Base-by-base conservation (phyloP, 495 filamentous ascomycete genomes). In the Glarea lozoyensis region DNA sequence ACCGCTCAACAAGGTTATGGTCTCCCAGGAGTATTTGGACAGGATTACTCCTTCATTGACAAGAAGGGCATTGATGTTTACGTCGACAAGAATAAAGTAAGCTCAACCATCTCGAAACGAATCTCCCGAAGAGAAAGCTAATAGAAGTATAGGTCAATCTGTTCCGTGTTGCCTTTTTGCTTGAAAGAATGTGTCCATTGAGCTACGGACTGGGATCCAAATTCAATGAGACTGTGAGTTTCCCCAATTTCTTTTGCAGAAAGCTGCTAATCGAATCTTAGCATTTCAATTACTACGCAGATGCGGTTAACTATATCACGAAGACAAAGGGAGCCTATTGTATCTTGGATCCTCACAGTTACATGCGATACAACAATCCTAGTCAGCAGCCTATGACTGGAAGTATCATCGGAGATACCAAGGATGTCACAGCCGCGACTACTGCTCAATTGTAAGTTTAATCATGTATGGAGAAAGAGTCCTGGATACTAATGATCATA, bases 281-380 rank as follows among this genome's bases (percentile, higher is more conserved):
- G 36, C 65, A 73, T 52, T 75, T 64, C 45, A 56, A 55, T 11
- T 55, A 63, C 46, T 73, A 63, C 57, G 69, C 68, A 39, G 53
- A 68, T 25, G 60, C 71, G 0, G 60, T 75, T 6, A 65, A 75
- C 52, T 72, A 73, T 51, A 67, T 72, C 38, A 73, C 67, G 3
- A 56, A 63, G 29, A 71, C 62, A 12, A 71, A 70, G 45, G 66
- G 67, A 23, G 43, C 37, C 46, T 61, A 74, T 45, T 60, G 58
- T 13, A 75, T 72, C 50, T 50, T 73, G n/a, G 70, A 75, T 48
- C 68, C 68, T 15, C 71, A 75, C 59, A 73, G 71, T 49, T 73
- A 73, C 58, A 73, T 72, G 69, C 60, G 69, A 6, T 73, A 71
- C 57, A 71, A 73, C 54, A 59, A 73, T 47, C 68, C 70, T 2